Percentiles rank a stretch among this genome's conserved stretches.
Evolutionary conservation across 2,329 filamentous ascomycete species (phyloP).

Genomic region (Ophiocordyceps camponoti-rufipedis): DNA sequence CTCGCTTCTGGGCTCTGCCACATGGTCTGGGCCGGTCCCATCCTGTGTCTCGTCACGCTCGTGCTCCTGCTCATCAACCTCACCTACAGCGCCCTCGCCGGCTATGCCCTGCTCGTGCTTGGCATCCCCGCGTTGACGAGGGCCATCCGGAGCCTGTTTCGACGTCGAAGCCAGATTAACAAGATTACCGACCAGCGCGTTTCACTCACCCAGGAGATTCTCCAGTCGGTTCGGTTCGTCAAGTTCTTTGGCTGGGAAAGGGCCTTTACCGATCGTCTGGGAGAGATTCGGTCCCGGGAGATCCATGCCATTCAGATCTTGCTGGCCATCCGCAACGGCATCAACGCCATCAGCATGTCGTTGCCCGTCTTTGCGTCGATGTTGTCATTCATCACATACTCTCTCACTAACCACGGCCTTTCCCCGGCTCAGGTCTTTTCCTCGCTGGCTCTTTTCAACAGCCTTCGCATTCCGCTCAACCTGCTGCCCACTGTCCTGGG

Average conservation of each 20-base stretch:
- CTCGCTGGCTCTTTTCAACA: conserved; percentile 84
- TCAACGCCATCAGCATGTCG: conserved; percentile 69
- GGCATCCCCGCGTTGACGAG: conserved; percentile 60
- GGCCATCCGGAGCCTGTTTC: conserved; percentile 61
- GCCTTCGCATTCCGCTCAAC: conserved; percentile 76
- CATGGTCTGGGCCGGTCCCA: conserved; percentile 72
- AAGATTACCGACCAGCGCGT: conserved; percentile 88
- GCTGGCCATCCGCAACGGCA: conserved; percentile 65
- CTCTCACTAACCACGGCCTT: conserved; percentile 46
- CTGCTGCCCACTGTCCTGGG: conserved; percentile 75
- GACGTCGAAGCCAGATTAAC: conserved; percentile 64
- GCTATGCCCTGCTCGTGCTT: conserved; percentile 66
- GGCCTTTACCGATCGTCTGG: conserved; percentile 62
- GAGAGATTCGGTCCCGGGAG: conserved; percentile 55
- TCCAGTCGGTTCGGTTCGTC: conserved; percentile 83
- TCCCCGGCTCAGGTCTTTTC: conserved; percentile 73
- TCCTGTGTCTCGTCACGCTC: conserved; percentile 62
- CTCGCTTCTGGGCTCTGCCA: conserved; percentile 81
- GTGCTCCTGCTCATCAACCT: conserved; percentile 71
- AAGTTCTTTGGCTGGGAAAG: conserved; percentile 95
- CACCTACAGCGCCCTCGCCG: conserved; percentile 75
- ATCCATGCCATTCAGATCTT: conserved; percentile 72
- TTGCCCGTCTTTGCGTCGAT: conserved; percentile 90
- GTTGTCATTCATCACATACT: conserved; percentile 78
- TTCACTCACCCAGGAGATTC: conserved; percentile 76